A percentile compares a stretch with the other conserved stretches of the same genome.
Conservation (phyloP, 257 asterid genomes). For the Solanum clarkiae region DNA sequence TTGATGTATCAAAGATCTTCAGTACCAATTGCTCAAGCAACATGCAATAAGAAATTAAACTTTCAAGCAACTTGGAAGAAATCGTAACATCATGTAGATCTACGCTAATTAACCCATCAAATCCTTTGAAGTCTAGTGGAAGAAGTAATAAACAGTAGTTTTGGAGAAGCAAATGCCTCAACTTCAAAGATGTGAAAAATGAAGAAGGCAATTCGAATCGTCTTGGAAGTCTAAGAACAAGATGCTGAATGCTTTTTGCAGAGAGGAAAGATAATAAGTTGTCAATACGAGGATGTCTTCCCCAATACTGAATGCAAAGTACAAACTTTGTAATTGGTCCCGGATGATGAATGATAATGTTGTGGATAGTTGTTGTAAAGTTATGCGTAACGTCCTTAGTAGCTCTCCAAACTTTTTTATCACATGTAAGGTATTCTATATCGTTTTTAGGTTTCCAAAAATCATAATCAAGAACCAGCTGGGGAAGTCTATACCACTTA, state of each 20-base stretch:
- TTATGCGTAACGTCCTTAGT: background rate
- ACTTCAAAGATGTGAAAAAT: background rate
- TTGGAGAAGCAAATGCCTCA: background rate
- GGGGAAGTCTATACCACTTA: background rate
- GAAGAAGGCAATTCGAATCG: background rate
- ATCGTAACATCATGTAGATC: background rate
- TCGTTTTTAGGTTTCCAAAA: background rate
- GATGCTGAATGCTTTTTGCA: background rate
- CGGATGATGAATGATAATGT: background rate
- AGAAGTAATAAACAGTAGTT: background rate
- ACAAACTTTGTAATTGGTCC: background rate
- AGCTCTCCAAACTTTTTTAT: background rate
- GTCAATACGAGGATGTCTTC: background rate
- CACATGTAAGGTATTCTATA: background rate
- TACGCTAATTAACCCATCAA: background rate
- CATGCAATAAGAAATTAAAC: background rate
- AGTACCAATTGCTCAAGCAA: background rate
- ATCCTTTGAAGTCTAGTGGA: background rate
- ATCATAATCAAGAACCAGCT: background rate
- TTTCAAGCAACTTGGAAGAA: background rate
- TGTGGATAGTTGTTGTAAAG: background rate
- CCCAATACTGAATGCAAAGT: background rate
- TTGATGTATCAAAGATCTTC: background rate
- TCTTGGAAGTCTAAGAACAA: background rate
- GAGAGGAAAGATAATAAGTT: background rate